Evolutionary conservation across 805 yeast species (phyloP).

Genomic region (Teunomyces cretensis): DNA sequence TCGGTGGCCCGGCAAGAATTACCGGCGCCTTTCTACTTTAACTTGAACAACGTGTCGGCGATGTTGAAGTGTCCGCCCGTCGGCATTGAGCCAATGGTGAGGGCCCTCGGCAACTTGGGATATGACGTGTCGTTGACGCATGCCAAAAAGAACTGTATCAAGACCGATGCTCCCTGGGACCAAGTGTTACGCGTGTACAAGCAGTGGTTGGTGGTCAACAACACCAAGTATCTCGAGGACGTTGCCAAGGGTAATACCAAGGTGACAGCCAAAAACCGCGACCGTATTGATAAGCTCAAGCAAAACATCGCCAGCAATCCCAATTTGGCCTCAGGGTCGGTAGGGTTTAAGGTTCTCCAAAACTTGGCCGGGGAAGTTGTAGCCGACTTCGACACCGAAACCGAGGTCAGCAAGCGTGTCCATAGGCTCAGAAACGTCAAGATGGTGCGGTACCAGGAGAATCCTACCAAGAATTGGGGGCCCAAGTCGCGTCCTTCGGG

Average conservation of each 20-base stretch:
- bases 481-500: conserved; percentile 77
- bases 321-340: conserved; percentile 40
- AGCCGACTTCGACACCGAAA: conserved; percentile 51
- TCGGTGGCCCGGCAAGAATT: conserved; percentile 79
- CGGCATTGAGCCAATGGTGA: conserved; percentile 64
- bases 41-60: conserved; percentile 73
- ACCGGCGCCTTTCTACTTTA: conserved; percentile 71
- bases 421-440: conserved; percentile 69
- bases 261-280: conserved; percentile 5
- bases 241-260: conserved; percentile 14
- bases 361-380: conserved; percentile 34
- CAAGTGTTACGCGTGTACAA: conserved; percentile 71
- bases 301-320: conserved; percentile 34
- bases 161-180: conserved; percentile 88
- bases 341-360: conserved; percentile 58
- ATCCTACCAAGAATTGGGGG: conserved; percentile 96
- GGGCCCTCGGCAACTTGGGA: conserved; percentile 85
- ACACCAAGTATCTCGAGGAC: conserved; percentile 26
- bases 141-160: conserved; percentile 79
- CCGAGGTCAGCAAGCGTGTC: conserved; percentile 56
- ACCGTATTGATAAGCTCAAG: conserved; percentile 22
- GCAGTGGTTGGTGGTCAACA: conserved; percentile 49
- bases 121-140: conserved; percentile 84
- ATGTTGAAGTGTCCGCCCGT: conserved; percentile 82
- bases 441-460: conserved; percentile 84